Percentiles rank a stretch among this genome's conserved stretches.
Evolutionary conservation across 768 basidiomycete genomes (phyloP).

Genomic region (Boletus insuetus): DNA sequence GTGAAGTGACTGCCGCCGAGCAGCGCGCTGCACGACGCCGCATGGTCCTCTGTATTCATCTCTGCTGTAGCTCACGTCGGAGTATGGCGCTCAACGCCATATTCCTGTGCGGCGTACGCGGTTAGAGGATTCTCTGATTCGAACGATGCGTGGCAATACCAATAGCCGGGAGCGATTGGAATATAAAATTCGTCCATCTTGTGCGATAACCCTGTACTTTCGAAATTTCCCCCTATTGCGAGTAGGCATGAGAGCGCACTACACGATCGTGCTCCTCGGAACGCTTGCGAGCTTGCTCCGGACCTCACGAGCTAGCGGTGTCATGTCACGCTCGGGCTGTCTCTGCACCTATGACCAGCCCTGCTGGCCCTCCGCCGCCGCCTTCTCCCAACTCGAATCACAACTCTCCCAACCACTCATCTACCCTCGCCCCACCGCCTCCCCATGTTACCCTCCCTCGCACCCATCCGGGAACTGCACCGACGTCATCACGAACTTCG

Average conservation of each 20-base stretch:
- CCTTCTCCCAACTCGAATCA: conserved; percentile 33
- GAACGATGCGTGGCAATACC: neutral
- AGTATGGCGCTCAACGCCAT: no score
- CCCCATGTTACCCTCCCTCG: conserved; percentile 39
- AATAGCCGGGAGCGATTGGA: no score
- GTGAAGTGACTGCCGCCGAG: neutral
- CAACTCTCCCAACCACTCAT: conserved; percentile 45
- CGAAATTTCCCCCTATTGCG: no score
- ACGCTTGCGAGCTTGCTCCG: neutral
- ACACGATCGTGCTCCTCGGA: neutral
- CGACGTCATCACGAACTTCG: conserved; percentile 25
- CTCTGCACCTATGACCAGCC: conserved; percentile 36
- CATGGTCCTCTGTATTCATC: no score
- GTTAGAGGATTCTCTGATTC: no score
- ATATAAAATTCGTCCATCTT: neutral
- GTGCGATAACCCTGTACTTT: neutral
- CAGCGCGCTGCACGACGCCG: neutral
- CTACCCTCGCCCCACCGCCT: conserved; percentile 39
- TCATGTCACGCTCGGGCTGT: conserved; percentile 16
- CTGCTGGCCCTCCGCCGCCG: conserved; percentile 42
- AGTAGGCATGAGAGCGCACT: neutral
- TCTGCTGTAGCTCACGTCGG: no score
- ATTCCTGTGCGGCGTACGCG: no score
- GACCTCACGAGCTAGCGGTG: neutral
- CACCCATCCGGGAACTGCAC: conserved; percentile 40